Base-by-base conservation (phyloP, 2,329 filamentous ascomycete genomes). In the Ceratocystis colombiana region DNA sequence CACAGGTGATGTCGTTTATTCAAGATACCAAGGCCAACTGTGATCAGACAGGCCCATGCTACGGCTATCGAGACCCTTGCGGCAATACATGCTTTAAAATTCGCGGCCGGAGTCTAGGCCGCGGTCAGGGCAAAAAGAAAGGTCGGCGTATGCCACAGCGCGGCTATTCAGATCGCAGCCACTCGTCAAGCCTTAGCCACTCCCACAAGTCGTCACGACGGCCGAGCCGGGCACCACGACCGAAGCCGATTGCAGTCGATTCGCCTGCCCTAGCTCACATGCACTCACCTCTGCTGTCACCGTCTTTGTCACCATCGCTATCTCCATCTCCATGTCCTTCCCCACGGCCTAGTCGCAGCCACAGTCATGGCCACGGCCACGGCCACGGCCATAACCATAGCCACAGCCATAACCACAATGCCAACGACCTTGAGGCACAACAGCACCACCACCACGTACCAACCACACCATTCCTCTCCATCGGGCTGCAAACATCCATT, bases 401-500 rank as follows among this genome's bases (percentile, higher is more conserved):
- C 28, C 28, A 28, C 4, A 28, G 28, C 28, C 28, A 69, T 22
- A 72, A 69, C 22, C 33, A 72, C 3, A 37, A 41, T 25, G 71
- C 73, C 33, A 70, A 70, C 62, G 71, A 73, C 3, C 74, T 76
- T 8, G 75, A 74, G 1, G 80, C 82, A 68, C 77, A 77, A 5
- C 79, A 79, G 68, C 90, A 96, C 72, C 93, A 99, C 72, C 93
- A 99, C 75, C 94, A 99, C 74, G 93, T 97, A 2, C 90, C 93
- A 0, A 87, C 89, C 69, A 97, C 97, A 72, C 90, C 90, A 5
- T 99, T 96, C 74, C 80, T 97, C 69, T 89, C 89, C 64, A 94
- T 97, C 68, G 92, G 94, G n/a, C 83, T 99, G 0, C 94, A 99
- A 75, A 97, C 94, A 0, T 93, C 90, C 17, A 87, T 96, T 63